Base-by-base conservation (phyloP, 129 eudicot genomes). In the Flaveria brownii region DNA sequence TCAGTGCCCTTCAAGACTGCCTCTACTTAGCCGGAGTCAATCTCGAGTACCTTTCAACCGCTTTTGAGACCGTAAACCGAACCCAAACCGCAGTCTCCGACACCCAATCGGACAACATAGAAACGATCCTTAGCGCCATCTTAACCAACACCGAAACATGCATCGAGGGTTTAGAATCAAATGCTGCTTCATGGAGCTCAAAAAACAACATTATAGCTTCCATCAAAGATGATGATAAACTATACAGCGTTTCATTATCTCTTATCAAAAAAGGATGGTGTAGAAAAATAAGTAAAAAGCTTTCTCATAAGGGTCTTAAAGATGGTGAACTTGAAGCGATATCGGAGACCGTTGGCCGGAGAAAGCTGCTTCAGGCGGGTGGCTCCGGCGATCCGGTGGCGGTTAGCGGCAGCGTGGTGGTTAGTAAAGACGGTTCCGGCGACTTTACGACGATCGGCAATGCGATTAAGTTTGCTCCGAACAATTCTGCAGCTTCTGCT, bases 391-490 rank as follows among this genome's bases (percentile, higher is more conserved):
- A 71, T 18, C 70, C 66, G n/a, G 82, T 82, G 67, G 65, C 46
- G 2, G 78, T 91, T 26, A 81, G 83, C 41, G 41, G 41, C 5
- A 36, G 41, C 7, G 41, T 82, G 67, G 69, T 52, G 2, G 78
- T 91, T 20, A 81, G 83, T 66, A 85, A 81, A 28, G 77, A 84
- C 22, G 94, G 94, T 23, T 46, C 77, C 1, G 91, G 85, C 6
- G 83, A 91, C 71, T 91, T 82, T 75, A 82, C 91, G 8, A 82
- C 77, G 33, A 86, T 88, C 14, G 81, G 11, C 9, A 88, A 88
- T 9, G 97, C 97, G 0, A 23, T 91, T n/a, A 82, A 84, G 1
- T 75, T 42, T 45, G 94, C 97, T 10, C 94, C 94, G 0, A 86
- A 81, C 1, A 83, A 88, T 22, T 54, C 90, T 1, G 71, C 25